These are phyloP conservation scores for Daldinia grandis DNA, from an alignment of 495 filamentous ascomycete species.

Conservation along the genomic window DNA sequence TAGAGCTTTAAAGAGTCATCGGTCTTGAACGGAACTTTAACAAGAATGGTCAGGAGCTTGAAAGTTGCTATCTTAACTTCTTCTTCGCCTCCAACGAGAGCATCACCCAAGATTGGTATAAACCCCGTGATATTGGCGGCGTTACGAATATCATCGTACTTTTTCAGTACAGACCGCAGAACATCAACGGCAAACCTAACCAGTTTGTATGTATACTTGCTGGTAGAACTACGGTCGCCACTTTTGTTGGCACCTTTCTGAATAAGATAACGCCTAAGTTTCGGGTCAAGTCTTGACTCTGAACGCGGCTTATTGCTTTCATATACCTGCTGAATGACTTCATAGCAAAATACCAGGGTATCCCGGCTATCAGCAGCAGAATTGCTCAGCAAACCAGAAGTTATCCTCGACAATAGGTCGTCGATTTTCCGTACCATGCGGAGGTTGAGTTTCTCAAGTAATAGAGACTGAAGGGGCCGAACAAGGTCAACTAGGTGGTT, in stretches of 20 bases:
- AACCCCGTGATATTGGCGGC: slow-evolving; percentile 82
- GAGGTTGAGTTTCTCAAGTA: slow-evolving; percentile 82
- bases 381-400: slow-evolving; percentile 82
- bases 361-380: slow-evolving; percentile 75
- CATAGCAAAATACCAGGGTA: slow-evolving; percentile 89
- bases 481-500: slow-evolving; percentile 76
- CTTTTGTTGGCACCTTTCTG: slow-evolving; percentile 77
- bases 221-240: slow-evolving; percentile 69
- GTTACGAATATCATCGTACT: slow-evolving; percentile 80
- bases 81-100: slow-evolving; percentile 81
- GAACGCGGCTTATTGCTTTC: slow-evolving; percentile 58
- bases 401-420: slow-evolving; percentile 84
- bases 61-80: slow-evolving; percentile 89
- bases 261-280: slow-evolving; percentile 76
- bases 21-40: slow-evolving; percentile 81
- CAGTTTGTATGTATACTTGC: slow-evolving; percentile 83
- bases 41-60: slow-evolving; percentile 81
- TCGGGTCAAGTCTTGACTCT: slow-evolving; percentile 61
- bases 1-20: slow-evolving; percentile 78
- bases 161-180: slow-evolving; percentile 79
- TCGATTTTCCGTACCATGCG: slow-evolving; percentile 87
- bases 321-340: slow-evolving; percentile 88
- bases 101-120: slow-evolving; percentile 86
- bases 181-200: slow-evolving; percentile 87
- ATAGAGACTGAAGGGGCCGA: slow-evolving; percentile 74